Conservation (phyloP, 106 monocot genomes). For the Apostasia shenzhenica region DNA sequence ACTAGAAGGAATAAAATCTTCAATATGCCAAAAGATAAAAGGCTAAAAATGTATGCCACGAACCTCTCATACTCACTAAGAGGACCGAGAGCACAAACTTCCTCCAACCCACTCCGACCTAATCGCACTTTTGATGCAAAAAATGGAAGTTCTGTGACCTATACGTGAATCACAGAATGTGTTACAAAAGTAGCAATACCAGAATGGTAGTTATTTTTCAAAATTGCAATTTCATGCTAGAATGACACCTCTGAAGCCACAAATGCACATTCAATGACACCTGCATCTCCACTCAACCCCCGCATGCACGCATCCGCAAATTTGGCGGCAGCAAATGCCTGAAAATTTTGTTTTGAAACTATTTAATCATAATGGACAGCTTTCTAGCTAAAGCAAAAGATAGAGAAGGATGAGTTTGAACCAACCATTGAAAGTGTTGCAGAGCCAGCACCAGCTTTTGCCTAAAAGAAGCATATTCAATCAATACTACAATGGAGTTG, state of each 20-base stretch:
- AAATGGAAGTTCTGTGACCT: slow-evolving; percentile 82
- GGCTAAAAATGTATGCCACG: not conserved
- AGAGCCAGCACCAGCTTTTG: slow-evolving; percentile 87
- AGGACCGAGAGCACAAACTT: slow-evolving; percentile 75
- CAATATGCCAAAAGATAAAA: not conserved
- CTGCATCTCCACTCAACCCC: slow-evolving; percentile 72
- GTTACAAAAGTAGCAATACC: not conserved
- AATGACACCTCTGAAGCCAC: slow-evolving; percentile 65
- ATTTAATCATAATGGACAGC: not conserved
- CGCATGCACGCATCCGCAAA: slow-evolving; percentile 83
- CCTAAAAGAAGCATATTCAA: slow-evolving; percentile 24
- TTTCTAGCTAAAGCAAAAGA: not conserved
- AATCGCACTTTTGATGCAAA: slow-evolving; percentile 83
- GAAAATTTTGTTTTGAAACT: not conserved
- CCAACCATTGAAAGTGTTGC: slow-evolving; percentile 80
- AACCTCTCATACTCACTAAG: slow-evolving; percentile 49
- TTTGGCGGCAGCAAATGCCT: slow-evolving; percentile 92
- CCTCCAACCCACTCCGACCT: slow-evolving; percentile 66
- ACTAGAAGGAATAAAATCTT: too few relatives aligned
- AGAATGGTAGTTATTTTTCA: not conserved
- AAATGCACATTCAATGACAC: slow-evolving; percentile 77
- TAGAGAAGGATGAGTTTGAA: not conserved
- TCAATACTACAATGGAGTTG: not conserved
- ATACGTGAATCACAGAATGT: not conserved
- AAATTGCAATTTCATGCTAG: not conserved